These are phyloP conservation scores for Galium porrigens DNA, from an alignment of 305 asterid species.

Conservation along the genomic window DNA sequence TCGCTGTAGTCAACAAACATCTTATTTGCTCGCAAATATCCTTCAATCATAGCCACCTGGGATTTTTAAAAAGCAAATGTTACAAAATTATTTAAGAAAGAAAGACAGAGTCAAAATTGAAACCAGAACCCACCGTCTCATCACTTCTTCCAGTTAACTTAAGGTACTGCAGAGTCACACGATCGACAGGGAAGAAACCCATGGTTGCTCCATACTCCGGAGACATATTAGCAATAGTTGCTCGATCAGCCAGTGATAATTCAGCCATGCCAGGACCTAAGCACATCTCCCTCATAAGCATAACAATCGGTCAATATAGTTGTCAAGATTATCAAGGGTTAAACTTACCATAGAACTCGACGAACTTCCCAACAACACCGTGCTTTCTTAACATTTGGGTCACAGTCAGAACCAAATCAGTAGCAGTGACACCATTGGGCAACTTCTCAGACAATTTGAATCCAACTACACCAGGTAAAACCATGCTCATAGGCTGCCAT, in stretches of 20 bases:
- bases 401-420: conserved; percentile 69
- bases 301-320: not conserved
- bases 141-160: conserved; percentile 71
- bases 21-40: conserved; percentile 64
- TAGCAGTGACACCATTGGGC: conserved; percentile 60
- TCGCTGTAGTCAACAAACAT: conserved; percentile 65
- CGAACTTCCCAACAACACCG: conserved; percentile 73
- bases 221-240: conserved; percentile 86
- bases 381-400: conserved; percentile 69
- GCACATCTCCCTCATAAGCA: not conserved
- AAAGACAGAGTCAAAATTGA: not conserved
- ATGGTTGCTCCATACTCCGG: conserved; percentile 92
- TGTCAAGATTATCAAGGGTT: not conserved
- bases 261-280: conserved; percentile 56
- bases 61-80: conserved; percentile 6
- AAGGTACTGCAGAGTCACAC: conserved; percentile 62
- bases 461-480: conserved; percentile 69
- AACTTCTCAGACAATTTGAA: conserved; percentile 53
- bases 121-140: conserved; percentile 29
- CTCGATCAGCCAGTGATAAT: conserved; percentile 68
- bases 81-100: not conserved
- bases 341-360: conserved; percentile 27
- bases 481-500: conserved; percentile 73
- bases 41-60: conserved; percentile 77
- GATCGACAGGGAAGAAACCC: conserved; percentile 90